phyloP scores from a whole-genome alignment of 2,329 filamentous ascomycete genomes.

The Knufia fluminis region DNA sequence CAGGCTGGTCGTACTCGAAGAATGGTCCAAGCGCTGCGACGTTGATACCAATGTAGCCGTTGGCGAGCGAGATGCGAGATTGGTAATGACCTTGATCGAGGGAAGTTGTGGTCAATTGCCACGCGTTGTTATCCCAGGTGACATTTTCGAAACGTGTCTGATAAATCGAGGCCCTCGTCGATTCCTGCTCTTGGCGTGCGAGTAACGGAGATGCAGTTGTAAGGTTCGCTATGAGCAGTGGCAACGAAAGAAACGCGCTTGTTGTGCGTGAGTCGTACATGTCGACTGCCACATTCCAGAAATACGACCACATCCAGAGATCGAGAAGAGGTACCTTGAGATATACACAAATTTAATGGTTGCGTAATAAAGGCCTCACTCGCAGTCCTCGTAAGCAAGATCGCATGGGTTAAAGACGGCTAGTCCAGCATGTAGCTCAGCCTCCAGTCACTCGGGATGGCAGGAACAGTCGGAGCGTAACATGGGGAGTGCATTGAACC shows the following conservation, averaged over 20 bases:
- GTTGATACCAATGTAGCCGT: slow-evolving; percentile 57
- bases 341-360: too few species aligned
- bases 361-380: too few species aligned
- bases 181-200: background rate
- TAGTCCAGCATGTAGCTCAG: background rate
- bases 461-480: background rate
- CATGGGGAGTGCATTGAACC: background rate
- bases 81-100: slow-evolving; percentile 52
- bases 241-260: slow-evolving; percentile 4
- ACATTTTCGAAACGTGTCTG: slow-evolving; percentile 44
- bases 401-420: background rate
- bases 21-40: slow-evolving; percentile 55
- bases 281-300: background rate
- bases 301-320: background rate
- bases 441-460: background rate
- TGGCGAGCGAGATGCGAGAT: slow-evolving; percentile 50
- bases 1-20: slow-evolving; percentile 48
- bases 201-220: slow-evolving; percentile 1
- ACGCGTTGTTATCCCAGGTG: slow-evolving; percentile 51
- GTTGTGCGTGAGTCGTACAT: slow-evolving; percentile 2
- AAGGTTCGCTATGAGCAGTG: slow-evolving; percentile 2
- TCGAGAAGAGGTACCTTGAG: background rate
- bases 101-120: slow-evolving; percentile 45
- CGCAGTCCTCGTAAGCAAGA: background rate
- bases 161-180: slow-evolving; percentile 28